Conservation (phyloP, 2,329 filamentous ascomycete species). For the Fusarium albosuccineum region DNA sequence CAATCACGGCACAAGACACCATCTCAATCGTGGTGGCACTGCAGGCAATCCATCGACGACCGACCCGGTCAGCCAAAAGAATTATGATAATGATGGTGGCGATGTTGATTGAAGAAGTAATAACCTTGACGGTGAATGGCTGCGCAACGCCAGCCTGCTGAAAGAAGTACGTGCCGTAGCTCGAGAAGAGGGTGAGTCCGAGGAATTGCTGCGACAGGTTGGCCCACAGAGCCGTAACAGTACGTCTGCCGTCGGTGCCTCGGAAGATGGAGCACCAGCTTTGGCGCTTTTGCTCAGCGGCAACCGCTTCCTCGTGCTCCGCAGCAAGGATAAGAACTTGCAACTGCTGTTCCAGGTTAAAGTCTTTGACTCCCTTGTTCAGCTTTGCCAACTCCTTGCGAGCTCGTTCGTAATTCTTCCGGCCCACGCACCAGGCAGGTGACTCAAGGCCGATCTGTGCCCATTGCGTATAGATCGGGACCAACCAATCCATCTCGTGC, state of each 20-base stretch:
- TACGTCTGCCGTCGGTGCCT: constrained; percentile 47
- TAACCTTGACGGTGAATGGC: background rate
- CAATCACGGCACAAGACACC: background rate
- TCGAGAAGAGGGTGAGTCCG: constrained; percentile 19
- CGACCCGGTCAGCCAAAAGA: constrained; percentile 1
- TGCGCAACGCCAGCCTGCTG: constrained; percentile 1
- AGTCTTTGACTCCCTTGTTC: background rate
- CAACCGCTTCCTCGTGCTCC: constrained; percentile 23
- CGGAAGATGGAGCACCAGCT: constrained; percentile 48
- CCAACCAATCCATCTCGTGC: constrained; percentile 36
- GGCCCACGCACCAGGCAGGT: background rate
- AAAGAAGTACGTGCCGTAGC: constrained; percentile 64
- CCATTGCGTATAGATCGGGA: constrained; percentile 8
- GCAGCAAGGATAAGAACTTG: background rate
- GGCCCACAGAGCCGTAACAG: constrained; percentile 48
- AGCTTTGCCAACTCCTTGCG: background rate
- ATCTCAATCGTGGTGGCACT: background rate
- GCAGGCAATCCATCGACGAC: background rate
- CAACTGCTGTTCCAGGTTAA: background rate
- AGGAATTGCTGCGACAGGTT: constrained; percentile 36
- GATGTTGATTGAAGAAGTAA: background rate
- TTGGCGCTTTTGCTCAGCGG: constrained; percentile 37
- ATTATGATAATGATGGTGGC: constrained; percentile 6
- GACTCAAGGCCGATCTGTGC: background rate
- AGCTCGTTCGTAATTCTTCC: background rate